A percentile compares a stretch with the other conserved stretches of the same genome.
phyloP scores from a whole-genome alignment of 148 eudicot genomes.

The Gaultheria prostrata region DNA sequence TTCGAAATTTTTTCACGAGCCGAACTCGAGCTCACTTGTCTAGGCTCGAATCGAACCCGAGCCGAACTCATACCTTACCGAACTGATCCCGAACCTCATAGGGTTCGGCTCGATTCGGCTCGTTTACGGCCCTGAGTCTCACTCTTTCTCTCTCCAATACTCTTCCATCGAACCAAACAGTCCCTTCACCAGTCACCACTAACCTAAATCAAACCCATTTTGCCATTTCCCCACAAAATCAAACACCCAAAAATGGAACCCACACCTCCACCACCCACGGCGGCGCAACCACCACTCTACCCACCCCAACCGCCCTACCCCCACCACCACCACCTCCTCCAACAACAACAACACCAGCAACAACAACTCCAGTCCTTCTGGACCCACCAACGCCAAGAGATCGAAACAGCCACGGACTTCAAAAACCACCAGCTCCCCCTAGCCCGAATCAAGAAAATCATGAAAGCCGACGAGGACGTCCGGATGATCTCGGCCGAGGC shows the following conservation, averaged over 20 bases:
- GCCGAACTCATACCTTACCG: too few relatives aligned
- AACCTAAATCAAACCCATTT: neutral
- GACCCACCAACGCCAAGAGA: constrained; percentile 75
- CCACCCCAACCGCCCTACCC: constrained; percentile 45
- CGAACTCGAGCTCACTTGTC: too few relatives aligned
- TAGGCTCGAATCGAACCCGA: too few relatives aligned
- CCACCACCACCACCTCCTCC: constrained; percentile 15
- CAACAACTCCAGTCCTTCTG: constrained; percentile 86
- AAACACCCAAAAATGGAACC: constrained; percentile 29
- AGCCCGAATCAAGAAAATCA: constrained; percentile 84
- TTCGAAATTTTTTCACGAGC: too few relatives aligned
- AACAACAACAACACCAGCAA: constrained; percentile 44
- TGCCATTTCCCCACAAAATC: neutral
- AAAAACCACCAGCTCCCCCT: constrained; percentile 84
- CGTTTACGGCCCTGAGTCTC: too few relatives aligned
- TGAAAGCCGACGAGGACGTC: constrained; percentile 92
- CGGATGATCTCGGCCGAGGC: constrained; percentile 94
- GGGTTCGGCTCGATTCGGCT: too few relatives aligned
- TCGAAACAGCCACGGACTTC: constrained; percentile 69
- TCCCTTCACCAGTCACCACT: neutral
- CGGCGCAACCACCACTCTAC: constrained; percentile 23
- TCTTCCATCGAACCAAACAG: neutral
- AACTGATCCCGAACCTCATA: too few relatives aligned
- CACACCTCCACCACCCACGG: constrained; percentile 25
- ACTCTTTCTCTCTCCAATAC: too few relatives aligned